Evolutionary conservation across 345 rosid genomes (phyloP).

Genomic region (Carallia pectinifolia): DNA sequence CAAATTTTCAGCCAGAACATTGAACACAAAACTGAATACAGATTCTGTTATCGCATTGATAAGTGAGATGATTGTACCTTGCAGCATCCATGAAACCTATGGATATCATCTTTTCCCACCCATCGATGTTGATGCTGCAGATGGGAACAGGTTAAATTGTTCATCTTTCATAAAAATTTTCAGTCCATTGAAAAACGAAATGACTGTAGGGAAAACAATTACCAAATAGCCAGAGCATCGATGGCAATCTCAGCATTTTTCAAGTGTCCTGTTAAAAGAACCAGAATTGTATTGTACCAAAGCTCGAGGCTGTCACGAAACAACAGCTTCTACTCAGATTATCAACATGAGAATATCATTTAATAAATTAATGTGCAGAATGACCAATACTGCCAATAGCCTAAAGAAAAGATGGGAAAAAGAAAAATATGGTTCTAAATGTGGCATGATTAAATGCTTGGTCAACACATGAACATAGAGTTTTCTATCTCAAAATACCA

Average conservation of each 20-base stretch:
- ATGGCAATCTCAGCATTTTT: constrained; percentile 67
- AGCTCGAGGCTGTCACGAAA: constrained; percentile 58
- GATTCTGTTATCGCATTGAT: not conserved
- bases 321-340: constrained; percentile 5
- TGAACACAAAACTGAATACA: not conserved
- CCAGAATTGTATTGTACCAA: constrained; percentile 82
- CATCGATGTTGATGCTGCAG: constrained; percentile 66
- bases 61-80: constrained; percentile 35
- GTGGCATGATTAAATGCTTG: too few relatives aligned
- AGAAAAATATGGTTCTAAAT: too few relatives aligned
- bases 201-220: not conserved
- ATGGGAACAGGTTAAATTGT: not conserved
- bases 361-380: not conserved
- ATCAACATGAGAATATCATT: not conserved
- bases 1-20: constrained; percentile 10
- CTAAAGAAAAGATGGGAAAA: too few relatives aligned
- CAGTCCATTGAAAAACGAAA: not conserved
- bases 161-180: not conserved
- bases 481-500: too few relatives aligned
- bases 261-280: constrained; percentile 67
- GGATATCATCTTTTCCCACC: constrained; percentile 78
- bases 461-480: too few relatives aligned
- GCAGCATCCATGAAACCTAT: constrained; percentile 78
- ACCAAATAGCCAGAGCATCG: constrained; percentile 89
- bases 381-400: too few relatives aligned